Conservation (phyloP, 305 asterid species). For the Euphrasia arctica region DNA sequence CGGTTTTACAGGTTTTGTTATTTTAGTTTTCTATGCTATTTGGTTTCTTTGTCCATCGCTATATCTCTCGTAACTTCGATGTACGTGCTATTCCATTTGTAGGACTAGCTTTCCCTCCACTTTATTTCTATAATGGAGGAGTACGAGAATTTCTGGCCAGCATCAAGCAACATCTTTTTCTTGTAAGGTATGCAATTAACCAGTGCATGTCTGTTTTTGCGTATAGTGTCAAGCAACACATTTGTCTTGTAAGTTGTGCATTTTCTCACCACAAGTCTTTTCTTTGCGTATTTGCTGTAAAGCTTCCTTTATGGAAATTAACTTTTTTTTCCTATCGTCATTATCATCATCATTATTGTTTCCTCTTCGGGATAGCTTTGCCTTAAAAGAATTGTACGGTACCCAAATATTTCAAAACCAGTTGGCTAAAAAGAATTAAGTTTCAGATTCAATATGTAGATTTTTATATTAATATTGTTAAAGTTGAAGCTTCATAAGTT, state of each 20-base stretch:
- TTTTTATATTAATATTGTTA: constrained; percentile 9
- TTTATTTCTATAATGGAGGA: constrained; percentile 86
- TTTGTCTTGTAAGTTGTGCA: constrained; percentile 65
- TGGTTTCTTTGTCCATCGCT: constrained; percentile 3
- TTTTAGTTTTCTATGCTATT: not conserved
- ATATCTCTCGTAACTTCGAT: constrained; percentile 17
- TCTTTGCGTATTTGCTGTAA: constrained; percentile 24
- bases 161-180: constrained; percentile 64
- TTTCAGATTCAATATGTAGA: not conserved
- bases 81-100: constrained; percentile 23
- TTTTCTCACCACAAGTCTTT: constrained; percentile 23
- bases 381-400: not conserved
- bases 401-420: not conserved
- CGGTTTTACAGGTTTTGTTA: not conserved
- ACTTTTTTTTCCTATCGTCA: constrained; percentile 2
- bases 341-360: not conserved
- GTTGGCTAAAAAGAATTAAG: constrained; percentile 1
- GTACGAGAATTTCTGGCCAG: constrained; percentile 73
- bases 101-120: constrained; percentile 88
- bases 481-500: constrained; percentile 1
- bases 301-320: constrained; percentile 2
- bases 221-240: constrained; percentile 50
- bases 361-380: not conserved
- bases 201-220: constrained; percentile 27
- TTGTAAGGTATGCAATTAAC: constrained; percentile 54